Conservation (phyloP, 139 green algal species). For the Pleodorina starrii region DNA sequence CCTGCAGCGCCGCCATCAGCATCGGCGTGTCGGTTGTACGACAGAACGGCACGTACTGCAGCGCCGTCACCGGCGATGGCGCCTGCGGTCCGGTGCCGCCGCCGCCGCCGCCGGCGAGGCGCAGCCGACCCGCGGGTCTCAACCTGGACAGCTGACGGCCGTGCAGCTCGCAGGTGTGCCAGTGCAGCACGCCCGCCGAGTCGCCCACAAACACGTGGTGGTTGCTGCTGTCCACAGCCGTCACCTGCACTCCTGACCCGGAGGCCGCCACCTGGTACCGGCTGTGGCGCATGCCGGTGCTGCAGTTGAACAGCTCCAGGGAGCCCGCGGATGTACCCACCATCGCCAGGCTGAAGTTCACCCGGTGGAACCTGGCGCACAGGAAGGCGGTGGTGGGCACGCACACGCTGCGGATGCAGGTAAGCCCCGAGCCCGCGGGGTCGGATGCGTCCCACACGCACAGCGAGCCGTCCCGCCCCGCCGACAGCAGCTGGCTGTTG, state of each 20-base stretch:
- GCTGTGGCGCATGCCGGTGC: slow-evolving; percentile 48
- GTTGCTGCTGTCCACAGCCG: slow-evolving; percentile 49
- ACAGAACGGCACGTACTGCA: slow-evolving; percentile 62
- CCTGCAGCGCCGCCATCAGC: slow-evolving; percentile 36
- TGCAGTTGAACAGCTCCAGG: slow-evolving; percentile 55
- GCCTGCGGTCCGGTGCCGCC: background rate
- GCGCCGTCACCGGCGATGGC: background rate
- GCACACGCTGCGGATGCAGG: slow-evolving; percentile 19
- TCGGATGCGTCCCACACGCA: slow-evolving; percentile 50
- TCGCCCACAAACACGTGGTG: slow-evolving; percentile 54
- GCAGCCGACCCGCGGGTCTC: slow-evolving; percentile 2
- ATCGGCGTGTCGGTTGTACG: slow-evolving; percentile 46
- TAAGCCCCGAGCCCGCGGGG: background rate
- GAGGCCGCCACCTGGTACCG: slow-evolving; percentile 4
- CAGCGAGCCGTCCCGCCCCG: slow-evolving; percentile 43
- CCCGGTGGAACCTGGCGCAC: slow-evolving; percentile 43
- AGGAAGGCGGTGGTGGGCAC: slow-evolving; percentile 20
- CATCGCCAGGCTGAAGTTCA: slow-evolving; percentile 56
- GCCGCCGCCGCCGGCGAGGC: background rate
- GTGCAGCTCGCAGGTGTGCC: slow-evolving; percentile 44
- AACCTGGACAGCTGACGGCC: slow-evolving; percentile 31
- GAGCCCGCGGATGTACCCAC: slow-evolving; percentile 42
- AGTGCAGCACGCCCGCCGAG: slow-evolving; percentile 28
- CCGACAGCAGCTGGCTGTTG: slow-evolving; percentile 59
- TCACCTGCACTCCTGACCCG: slow-evolving; percentile 16